Evolutionary conservation across 768 basidiomycete species (phyloP), one percentile per base, ranked within the genome.

Genomic region (Hemileccinum rubropunctum): DNA sequence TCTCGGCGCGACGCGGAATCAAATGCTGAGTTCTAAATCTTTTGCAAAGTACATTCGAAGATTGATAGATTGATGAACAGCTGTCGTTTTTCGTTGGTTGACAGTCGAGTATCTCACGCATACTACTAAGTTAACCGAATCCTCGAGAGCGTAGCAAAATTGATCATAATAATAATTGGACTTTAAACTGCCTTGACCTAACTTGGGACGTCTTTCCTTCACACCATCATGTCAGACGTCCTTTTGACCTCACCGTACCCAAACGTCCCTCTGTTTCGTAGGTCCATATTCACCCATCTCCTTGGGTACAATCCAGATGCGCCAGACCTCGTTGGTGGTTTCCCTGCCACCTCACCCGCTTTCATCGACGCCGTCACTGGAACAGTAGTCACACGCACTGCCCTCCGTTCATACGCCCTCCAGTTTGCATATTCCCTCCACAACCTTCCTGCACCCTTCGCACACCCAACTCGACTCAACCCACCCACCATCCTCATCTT

Each of bases 351-450:
- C 3, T 51, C 68, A 3, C 75, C 76, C 9, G 86, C 85, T 2
- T 88, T 82, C 62, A 73, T 91, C 44, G 88, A 91, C 56, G 84
- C 83, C 0, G 63, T 70, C 2, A 78, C 85, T 0, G 84, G 80
- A 4, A 71, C 74, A 0, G 72, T 73, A 4, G 56, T 91, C 40
- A 74, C 84, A 1, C 79, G 89, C 10, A 73, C 62, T 0, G 74
- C 82, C 39, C 66, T 85, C 18, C 75, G 75, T 33, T 66, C 74
- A 4, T 69, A 82, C 15, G 73, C 83, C 2, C 74, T 88, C 14
- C 71, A 76, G 27, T 69, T 91, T 8, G 86, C 72, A 0, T 70
- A 75, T 51, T 87, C 86, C 0, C 68, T 93, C 17, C 73, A 66
- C 18, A 67, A 74, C 52, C 74, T 76, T 26, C 71, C 71, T 1